Percentiles rank a stretch among this genome's conserved stretches.
phyloP scores from a whole-genome alignment of 1,284 basidiomycete genomes.

The Malassezia pachydermatis region DNA sequence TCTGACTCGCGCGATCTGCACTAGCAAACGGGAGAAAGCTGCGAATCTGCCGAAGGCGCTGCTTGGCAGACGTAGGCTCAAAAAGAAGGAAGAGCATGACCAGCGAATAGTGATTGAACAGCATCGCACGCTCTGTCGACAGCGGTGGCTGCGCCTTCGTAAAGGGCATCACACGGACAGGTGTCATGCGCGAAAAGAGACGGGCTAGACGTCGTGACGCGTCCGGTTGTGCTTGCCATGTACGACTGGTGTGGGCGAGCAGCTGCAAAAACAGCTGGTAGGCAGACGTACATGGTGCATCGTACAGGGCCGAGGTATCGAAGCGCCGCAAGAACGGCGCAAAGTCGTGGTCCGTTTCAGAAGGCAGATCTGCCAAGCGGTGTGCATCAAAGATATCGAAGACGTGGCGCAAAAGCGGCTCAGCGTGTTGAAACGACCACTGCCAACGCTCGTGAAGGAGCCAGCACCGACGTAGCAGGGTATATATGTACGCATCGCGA shows the following conservation, averaged over 20 bases:
- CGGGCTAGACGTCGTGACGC: conserved; percentile 56
- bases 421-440: conserved; percentile 57
- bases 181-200: conserved; percentile 66
- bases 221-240: background rate
- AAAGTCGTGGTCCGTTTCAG: conserved; percentile 62
- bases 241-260: conserved; percentile 55
- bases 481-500: conserved; percentile 65
- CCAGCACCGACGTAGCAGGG: conserved; percentile 65
- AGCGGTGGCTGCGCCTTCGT: conserved; percentile 32
- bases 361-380: conserved; percentile 65
- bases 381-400: conserved; percentile 69
- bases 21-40: conserved; percentile 61
- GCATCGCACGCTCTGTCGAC: conserved; percentile 63
- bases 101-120: conserved; percentile 75
- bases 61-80: conserved; percentile 56
- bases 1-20: conserved; percentile 62
- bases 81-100: conserved; percentile 68
- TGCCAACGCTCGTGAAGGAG: conserved; percentile 62
- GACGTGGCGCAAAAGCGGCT: conserved; percentile 59
- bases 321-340: conserved; percentile 64
- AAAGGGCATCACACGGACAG: conserved; percentile 58
- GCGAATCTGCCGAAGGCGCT: conserved; percentile 57
- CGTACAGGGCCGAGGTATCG: conserved; percentile 17
- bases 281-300: conserved; percentile 52
- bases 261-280: conserved; percentile 73